Base-by-base conservation (phyloP, 1,284 basidiomycete species). In the Earliella scabrosa region DNA sequence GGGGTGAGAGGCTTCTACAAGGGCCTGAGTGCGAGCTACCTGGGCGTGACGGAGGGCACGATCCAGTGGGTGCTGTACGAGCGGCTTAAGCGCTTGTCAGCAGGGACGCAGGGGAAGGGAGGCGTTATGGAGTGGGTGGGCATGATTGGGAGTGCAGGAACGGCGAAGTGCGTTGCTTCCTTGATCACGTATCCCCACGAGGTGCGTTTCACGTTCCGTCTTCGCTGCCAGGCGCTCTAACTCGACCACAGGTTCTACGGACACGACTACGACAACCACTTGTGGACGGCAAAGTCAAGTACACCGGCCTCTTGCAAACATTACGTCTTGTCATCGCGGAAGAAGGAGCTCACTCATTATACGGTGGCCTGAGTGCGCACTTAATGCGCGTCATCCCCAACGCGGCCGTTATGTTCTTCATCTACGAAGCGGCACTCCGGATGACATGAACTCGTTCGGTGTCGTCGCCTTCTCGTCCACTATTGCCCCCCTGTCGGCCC, bases 41-140 rank as follows among this genome's bases (percentile, higher is more conserved):
- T 99, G 16, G 97, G 97, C 29, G 97, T 98, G 7, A 93, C 95
- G 16, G 97, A 99, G 73, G 92, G 92, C 4, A 96, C 96, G 20
- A 98, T 99, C 53, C 97, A 98, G 70, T 99, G 97, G 97, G 92
- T 93, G 20, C 77, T 99, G 11, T 99, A 99, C 72, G 97, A 99
- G 70, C 80, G 84, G 32, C 72, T 95, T 55, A 95, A 96, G 73
- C 80, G 75, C 63, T 66, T 91, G 14, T 82, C 82, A 9, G 75
- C 77, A 23, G 74, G 74, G 1, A 77, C 81, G 27, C 79, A 88
- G 57, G 81, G 82, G 0, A 75, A 77, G 55, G 83, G 87, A 13
- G 81, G 85, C 1, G 62, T 78, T 4, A 72, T 68, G 13, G 88
- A 90, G 67, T 94, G 91, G 88, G 61, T 80, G 0, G 90, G 89